These are phyloP conservation scores for Diaporthe sp. DNA, from an alignment of 2,329 filamentous ascomycete genomes.

Conservation along the genomic window DNA sequence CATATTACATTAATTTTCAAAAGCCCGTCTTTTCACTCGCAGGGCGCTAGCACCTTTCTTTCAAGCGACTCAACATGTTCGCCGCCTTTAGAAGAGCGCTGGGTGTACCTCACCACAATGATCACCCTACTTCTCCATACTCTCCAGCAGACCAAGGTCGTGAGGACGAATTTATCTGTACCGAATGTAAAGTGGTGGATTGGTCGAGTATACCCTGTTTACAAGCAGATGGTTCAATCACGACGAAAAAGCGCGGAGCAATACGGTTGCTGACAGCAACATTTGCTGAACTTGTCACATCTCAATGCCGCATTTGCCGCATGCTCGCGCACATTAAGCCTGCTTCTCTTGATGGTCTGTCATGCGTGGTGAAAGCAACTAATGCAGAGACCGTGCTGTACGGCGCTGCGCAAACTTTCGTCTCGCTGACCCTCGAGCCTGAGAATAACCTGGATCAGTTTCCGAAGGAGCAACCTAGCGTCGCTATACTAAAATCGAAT, in stretches of 20 bases:
- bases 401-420: neutral
- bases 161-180: neutral
- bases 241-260: neutral
- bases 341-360: neutral
- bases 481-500: neutral
- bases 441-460: neutral
- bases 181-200: neutral
- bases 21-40: neutral
- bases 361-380: neutral
- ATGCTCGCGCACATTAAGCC: neutral
- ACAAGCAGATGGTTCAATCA: neutral
- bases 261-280: neutral
- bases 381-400: neutral
- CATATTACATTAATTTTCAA: neutral
- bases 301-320: neutral
- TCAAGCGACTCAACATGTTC: neutral
- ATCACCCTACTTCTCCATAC: neutral
- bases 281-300: neutral
- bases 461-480: neutral
- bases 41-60: neutral
- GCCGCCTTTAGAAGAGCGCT: neutral
- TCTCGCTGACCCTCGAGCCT: neutral
- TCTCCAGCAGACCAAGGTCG: neutral
- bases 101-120: neutral
- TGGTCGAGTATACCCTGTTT: neutral